Base-by-base conservation (phyloP, 768 basidiomycete species). In the Phaeolepiota aurea region DNA sequence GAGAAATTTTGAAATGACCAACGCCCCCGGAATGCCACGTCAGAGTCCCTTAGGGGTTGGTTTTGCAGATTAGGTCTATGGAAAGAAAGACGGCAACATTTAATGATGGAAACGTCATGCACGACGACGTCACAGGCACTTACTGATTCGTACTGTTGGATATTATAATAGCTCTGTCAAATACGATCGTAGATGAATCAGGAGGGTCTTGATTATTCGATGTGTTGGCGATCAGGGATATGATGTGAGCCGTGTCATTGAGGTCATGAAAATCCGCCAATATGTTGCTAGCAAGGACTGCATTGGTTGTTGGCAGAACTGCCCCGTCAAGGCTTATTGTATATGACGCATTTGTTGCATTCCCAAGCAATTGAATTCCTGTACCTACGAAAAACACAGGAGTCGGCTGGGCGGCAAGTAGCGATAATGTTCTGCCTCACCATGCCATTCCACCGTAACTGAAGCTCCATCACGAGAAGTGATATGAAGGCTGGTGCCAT, bases 401-500 rank as follows among this genome's bases (percentile, higher is more conserved):
- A 38, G 32, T 32, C 31, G 32, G 33, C 35, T 42, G 20, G 14
- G 12, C 15, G n/a, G 25, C 3, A 18, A 13, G 41, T 18, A 40
- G 2, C 37, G 18, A 9, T 33, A 10, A 7, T 64, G n/a, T n/a
- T n/a, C n/a, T n/a, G n/a, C n/a, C 72, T 45, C 51, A 83, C 85
- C 85, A 43, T 63, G 72, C 79, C 80, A 88, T 34, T 53, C 54
- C 36, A 87, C 50, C 34, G 66, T 57, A 7, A 87, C 46, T 9
- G 68, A 65, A 7, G 84, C 79, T 11, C 74, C 74, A 50, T 82
- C 54, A 42, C 54, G 62, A 5, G 72, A 68, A n/a, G 85, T 87
- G 42, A 75, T 63, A 51, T 87, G 85, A 19, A 61, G 64, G 46
- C 74, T 81, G 4, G 65, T 66, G 9, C 83, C 83, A 30, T 59